Evolutionary conservation across 1,139 yeast genomes (phyloP), one percentile per base, ranked within the genome.

Genomic region (Candida smagusa): DNA sequence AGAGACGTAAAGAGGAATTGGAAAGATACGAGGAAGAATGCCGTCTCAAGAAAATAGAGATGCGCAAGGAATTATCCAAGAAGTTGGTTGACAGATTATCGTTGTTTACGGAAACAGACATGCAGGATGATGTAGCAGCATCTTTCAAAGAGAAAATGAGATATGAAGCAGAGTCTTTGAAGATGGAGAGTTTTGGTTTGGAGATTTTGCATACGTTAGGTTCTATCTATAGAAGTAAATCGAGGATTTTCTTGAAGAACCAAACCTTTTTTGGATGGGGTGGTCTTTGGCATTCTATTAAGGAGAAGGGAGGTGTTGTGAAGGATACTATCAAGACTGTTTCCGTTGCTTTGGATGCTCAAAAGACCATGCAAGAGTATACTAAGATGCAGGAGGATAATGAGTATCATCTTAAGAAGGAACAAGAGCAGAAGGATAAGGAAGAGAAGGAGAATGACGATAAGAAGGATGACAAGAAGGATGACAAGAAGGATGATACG

Each of bases 181-280:
- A 90, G 56, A 81, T 88, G 85, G 97, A 90, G 61, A 86, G 96
- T 36, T 92, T 90, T 64, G 97, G 97, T 7, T 67, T 89, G 36
- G 96, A 90, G 56, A 83, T 90, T 33, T 73, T 92, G 41, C 97
- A 90, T 55, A 76, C 96, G 1, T 79, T 90, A 41, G 97, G 97
- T 12, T 68, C 74, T 28, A 79, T 86, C 7, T 90, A 90, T 59
- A 71, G 73, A 47, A 73, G 84, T 48, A 88, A 88, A 53, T 77
- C 89, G 24, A 72, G 65, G 49, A 77, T 75, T 19, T 73, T 75
- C 44, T 56, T 77, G 40, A 76, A 75, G 49, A 72, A 74, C 36
- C 95, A 87, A 53, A 55, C 61, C 7, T 78, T 85, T 45, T 71
- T 86, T 48, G 94, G 95, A 1, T 71, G 89, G 53, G 85, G 94